phyloP scores from a whole-genome alignment of 1,139 yeast species.

The Taphrina pruni region DNA sequence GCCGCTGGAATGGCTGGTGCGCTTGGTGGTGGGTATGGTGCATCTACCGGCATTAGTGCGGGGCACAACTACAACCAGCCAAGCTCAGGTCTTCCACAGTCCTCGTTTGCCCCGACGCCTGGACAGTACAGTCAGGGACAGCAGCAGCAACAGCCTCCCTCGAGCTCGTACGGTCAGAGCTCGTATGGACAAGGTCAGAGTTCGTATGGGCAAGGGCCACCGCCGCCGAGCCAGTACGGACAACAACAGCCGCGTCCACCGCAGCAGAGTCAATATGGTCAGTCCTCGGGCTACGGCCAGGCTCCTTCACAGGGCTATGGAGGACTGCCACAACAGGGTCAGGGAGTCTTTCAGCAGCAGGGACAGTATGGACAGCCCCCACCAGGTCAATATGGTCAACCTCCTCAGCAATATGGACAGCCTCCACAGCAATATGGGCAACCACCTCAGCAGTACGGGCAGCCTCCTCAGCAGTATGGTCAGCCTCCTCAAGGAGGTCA shows the following conservation, averaged over 20 bases:
- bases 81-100: slow-evolving; percentile 32
- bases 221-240: background rate
- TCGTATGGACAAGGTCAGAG: slow-evolving; percentile 29
- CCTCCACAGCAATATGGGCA: slow-evolving; percentile 44
- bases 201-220: background rate
- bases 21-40: slow-evolving; percentile 16
- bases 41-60: slow-evolving; percentile 24
- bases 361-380: slow-evolving; percentile 40
- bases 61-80: slow-evolving; percentile 32
- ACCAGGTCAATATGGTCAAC: slow-evolving; percentile 22
- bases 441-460: slow-evolving; percentile 41
- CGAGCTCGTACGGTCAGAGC: slow-evolving; percentile 14
- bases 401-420: slow-evolving; percentile 48
- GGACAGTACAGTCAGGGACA: slow-evolving; percentile 27
- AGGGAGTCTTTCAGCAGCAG: slow-evolving; percentile 25
- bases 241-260: slow-evolving; percentile 22
- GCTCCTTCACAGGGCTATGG: slow-evolving; percentile 18
- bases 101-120: slow-evolving; percentile 39
- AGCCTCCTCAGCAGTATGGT: slow-evolving; percentile 41
- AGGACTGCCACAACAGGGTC: background rate
- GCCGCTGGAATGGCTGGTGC: slow-evolving; percentile 24
- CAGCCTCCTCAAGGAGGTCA: slow-evolving; percentile 26
- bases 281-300: slow-evolving; percentile 24
- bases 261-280: slow-evolving; percentile 10
- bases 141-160: slow-evolving; percentile 3